Conservation (phyloP, 1,139 yeast species). For the Suhomyces yuchorum region DNA sequence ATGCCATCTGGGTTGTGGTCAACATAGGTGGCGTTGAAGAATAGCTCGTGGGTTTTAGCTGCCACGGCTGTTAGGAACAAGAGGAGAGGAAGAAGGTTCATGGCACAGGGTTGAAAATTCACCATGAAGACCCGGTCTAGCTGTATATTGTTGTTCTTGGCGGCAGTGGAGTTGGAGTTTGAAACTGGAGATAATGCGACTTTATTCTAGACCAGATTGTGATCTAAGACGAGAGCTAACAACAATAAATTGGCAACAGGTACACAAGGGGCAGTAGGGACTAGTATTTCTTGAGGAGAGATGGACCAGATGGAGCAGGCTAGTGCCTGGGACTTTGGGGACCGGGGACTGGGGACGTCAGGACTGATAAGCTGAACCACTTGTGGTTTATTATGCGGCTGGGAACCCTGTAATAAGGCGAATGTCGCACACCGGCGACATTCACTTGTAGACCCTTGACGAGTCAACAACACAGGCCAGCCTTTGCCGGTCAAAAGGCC, state of each 20-base stretch:
- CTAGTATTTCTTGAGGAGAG: too few species aligned
- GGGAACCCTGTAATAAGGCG: not conserved
- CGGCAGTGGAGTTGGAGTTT: not conserved
- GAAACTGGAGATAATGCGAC: not conserved
- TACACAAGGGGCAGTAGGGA: too few species aligned
- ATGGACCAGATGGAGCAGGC: too few species aligned
- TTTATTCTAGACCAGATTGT: not conserved
- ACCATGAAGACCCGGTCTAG: not conserved
- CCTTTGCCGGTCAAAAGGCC: too few species aligned
- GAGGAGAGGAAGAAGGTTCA: conserved; percentile 5
- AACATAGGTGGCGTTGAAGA: conserved; percentile 58
- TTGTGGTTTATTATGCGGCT: too few species aligned
- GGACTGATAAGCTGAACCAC: too few species aligned
- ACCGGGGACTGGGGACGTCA: too few species aligned
- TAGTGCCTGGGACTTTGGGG: too few species aligned
- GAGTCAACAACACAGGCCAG: too few species aligned
- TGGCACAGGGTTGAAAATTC: not conserved
- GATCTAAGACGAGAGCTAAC: too few species aligned
- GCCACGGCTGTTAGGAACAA: conserved; percentile 12
- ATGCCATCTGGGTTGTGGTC: conserved; percentile 68
- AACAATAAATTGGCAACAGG: too few species aligned
- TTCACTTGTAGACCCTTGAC: not conserved
- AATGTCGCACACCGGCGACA: not conserved
- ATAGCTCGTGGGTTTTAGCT: conserved; percentile 53
- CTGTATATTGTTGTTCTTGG: not conserved